A percentile compares a stretch with the other conserved stretches of the same genome.
phyloP scores from a whole-genome alignment of 1,284 basidiomycete species.

The Cystobasidium slooffiae region DNA sequence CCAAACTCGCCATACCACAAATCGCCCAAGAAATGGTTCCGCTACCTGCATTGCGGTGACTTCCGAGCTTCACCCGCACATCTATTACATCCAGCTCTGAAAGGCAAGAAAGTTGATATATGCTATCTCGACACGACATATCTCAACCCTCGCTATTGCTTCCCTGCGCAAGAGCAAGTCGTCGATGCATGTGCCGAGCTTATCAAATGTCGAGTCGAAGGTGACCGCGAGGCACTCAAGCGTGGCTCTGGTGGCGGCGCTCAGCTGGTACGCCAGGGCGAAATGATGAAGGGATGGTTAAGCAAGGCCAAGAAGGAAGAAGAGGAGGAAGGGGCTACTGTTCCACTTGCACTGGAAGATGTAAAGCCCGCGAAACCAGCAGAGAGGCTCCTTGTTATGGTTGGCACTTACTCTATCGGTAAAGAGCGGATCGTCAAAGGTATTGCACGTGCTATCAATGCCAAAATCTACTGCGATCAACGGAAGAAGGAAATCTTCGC shows the following conservation, averaged over 20 bases:
- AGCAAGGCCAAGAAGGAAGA: constrained; percentile 52
- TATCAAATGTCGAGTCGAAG: constrained; percentile 64
- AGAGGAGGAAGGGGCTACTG: constrained; percentile 46
- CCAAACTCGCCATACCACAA: constrained; percentile 74
- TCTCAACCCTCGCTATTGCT: constrained; percentile 90
- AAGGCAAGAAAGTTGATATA: constrained; percentile 77
- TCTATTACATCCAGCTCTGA: constrained; percentile 77
- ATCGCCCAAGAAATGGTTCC: constrained; percentile 69
- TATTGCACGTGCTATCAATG: constrained; percentile 76
- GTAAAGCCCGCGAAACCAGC: constrained; percentile 51
- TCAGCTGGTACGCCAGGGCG: constrained; percentile 48
- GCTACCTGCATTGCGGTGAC: constrained; percentile 96
- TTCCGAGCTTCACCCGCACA: constrained; percentile 70
- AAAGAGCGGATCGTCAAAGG: constrained; percentile 97
- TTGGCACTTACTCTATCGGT: constrained; percentile 95
- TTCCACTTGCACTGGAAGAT: constrained; percentile 28
- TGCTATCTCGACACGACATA: constrained; percentile 98
- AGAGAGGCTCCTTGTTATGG: constrained; percentile 69
- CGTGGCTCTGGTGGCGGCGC: constrained; percentile 45
- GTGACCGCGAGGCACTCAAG: constrained; percentile 50
- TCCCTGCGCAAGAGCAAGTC: constrained; percentile 90
- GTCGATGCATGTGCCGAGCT: constrained; percentile 88
- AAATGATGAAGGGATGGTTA: constrained; percentile 56
- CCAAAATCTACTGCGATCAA: constrained; percentile 88
- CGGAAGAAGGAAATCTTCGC: constrained; percentile 78